Evolutionary conservation across 495 filamentous ascomycete species (phyloP), one percentile per base, ranked within the genome.

Genomic region (Physcia stellaris): DNA sequence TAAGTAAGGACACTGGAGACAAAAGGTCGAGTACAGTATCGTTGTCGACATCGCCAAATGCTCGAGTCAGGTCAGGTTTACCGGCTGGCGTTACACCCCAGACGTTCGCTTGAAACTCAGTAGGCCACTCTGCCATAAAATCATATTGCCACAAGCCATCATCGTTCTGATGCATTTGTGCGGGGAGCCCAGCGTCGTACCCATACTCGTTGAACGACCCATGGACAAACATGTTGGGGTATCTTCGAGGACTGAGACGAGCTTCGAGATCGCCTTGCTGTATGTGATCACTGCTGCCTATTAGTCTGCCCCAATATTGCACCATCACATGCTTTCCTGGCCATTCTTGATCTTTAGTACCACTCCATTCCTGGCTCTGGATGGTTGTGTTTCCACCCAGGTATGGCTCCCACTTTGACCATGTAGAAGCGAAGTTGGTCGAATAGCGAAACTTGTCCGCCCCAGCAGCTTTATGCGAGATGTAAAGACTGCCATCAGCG

Each of bases 191-290:
- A 9, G 64, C 56, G 46, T 80, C 77, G 46, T 71, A 78, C 18
- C 77, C 75, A 51, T 66, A 81, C 37, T 70, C 57, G 51, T 81
- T 80, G 54, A 65, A 79, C 1, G 63, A 55, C 4, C 77, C 77
- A 32, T 79, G 64, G 15, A 70, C 49, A 58, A 61, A 79, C 38
- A 79, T 46, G 51, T 79, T 68, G 4, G 77, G 77, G 44, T 69
- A 73, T 17, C 66, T 61, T 16, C 77, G 64, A 0, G 57, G 51
- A 2, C 36, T 27, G 6, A 49, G 32, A 13, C 46, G 42, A 18
- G 57, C 61, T 12, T 35, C 50, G 35, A 67, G 50, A 50, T 79
- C 75, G 23, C 66, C 67, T 45, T 78, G 67, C 45, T 77, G 74
- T 10, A 68, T 49, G 37, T 75, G 67, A 37, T 66, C 62, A 34